Percentiles rank a stretch among this genome's conserved stretches.
These are phyloP conservation scores for Dimargaris xerosporica DNA, from an alignment of 192 early-diverging fungal genomes.

Conservation along the genomic window DNA sequence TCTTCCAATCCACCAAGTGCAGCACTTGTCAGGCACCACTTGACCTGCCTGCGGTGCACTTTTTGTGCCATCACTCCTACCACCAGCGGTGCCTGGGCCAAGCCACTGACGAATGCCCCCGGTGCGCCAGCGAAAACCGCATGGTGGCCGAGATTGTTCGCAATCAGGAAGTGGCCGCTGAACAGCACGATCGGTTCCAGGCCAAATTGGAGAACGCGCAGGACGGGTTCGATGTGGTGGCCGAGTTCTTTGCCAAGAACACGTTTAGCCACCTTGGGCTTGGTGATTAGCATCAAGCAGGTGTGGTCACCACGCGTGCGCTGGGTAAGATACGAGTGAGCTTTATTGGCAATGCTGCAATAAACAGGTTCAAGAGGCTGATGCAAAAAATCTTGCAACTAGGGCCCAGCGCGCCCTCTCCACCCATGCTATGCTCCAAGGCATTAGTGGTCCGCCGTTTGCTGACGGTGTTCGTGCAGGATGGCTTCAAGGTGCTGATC, in stretches of 20 bases:
- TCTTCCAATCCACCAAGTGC: constrained; percentile 72
- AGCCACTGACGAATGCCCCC: constrained; percentile 37
- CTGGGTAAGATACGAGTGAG: too few species aligned
- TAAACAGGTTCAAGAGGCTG: too few species aligned
- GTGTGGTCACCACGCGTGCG: too few species aligned
- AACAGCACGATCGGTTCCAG: constrained; percentile 65
- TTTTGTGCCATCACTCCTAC: constrained; percentile 89
- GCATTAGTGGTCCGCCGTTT: too few species aligned
- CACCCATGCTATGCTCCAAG: too few species aligned
- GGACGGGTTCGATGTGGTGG: constrained; percentile 76
- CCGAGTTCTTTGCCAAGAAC: constrained; percentile 84
- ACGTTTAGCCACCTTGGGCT: constrained; percentile 28
- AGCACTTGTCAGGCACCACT: constrained; percentile 50
- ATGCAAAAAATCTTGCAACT: too few species aligned
- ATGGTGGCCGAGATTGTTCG: constrained; percentile 65
- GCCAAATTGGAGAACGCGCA: constrained; percentile 61
- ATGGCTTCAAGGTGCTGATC: too few species aligned
- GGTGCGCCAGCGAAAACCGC: constrained; percentile 72
- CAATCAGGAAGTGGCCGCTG: constrained; percentile 59
- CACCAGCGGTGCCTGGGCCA: constrained; percentile 70
- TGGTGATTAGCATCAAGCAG: too few species aligned
- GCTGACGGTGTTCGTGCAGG: too few species aligned
- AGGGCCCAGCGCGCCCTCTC: too few species aligned
- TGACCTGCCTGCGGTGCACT: constrained; percentile 85
- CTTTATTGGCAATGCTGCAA: too few species aligned